Percentiles rank a stretch among this genome's conserved stretches.
phyloP scores from a whole-genome alignment of 257 asterid genomes.

The Coffea eugenioides region DNA sequence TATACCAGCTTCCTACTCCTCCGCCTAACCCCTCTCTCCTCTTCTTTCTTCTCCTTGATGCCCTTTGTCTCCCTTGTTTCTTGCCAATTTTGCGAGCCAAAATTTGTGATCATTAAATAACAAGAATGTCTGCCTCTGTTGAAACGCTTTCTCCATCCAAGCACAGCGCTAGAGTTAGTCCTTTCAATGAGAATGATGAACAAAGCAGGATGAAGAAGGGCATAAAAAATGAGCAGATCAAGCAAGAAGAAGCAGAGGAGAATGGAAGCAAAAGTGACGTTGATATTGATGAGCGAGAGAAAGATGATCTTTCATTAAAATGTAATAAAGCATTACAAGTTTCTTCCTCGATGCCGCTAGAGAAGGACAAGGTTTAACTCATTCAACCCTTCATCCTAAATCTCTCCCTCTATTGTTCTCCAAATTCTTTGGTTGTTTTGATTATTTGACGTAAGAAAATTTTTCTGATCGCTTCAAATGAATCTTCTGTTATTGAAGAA shows the following conservation, averaged over 20 bases:
- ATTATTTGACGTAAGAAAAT: no score
- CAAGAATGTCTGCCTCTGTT: background rate
- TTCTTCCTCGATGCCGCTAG: conserved; percentile 2
- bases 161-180: background rate
- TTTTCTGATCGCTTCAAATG: background rate
- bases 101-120: background rate
- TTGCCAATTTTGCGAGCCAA: background rate
- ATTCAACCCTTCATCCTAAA: background rate
- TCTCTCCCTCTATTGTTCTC: no score
- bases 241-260: background rate
- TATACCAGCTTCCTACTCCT: conserved; percentile 8
- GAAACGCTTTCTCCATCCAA: conserved; percentile 1
- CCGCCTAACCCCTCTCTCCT: conserved; percentile 13
- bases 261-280: background rate
- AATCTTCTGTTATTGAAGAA: background rate
- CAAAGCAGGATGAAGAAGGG: conserved; percentile 3
- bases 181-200: conserved; percentile 6
- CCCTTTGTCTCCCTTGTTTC: background rate
- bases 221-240: background rate
- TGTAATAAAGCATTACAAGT: background rate
- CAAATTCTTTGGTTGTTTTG: background rate
- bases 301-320: background rate
- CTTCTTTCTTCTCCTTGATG: background rate
- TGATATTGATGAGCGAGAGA: background rate
- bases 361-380: background rate